Base-by-base conservation (phyloP, 106 monocot species). In the Dioscorea zingiberensis region DNA sequence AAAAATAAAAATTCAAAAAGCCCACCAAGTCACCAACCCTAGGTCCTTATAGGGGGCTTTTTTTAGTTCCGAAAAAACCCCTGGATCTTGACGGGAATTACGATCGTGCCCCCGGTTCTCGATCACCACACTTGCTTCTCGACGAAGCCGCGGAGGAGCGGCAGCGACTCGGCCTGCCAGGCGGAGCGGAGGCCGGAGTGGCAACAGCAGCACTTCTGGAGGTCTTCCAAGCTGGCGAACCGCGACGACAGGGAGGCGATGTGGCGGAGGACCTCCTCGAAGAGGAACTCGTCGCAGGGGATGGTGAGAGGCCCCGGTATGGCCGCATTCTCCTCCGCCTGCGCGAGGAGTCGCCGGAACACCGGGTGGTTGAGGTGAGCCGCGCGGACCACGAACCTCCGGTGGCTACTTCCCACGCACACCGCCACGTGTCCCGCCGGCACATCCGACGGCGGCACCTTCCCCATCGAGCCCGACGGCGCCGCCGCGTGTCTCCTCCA, bases 401-500 rank as follows among this genome's bases (percentile, higher is more conserved):
- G 71, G 7, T 48, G 53, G 27, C 48, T 29, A 21, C 45, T 64
- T 25, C 84, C 84, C 18, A 89, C 88, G 56, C 73, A 79, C 47
- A 89, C 78, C 18, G 81, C 88, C 18, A 89, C 75, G 73, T 85
- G 81, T 9, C 88, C 88, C 0, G 76, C 70, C 38, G 88, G 88
- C 6, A 89, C 88, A 59, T 81, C 77, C 1, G 73, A 0, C 55
- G 63, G 13, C 17, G 72, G 62, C 25, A 30, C 21, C 9, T 28
- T 38, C 24, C 44, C 47, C 1, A 51, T n/a, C n/a, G n/a, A n/a
- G n/a, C n/a, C n/a, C n/a, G n/a, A n/a, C n/a, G n/a, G n/a, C n/a
- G n/a, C n/a, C n/a, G 73, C 62, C 9, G 76, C 79, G 16, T 74
- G 27, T 21, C 30, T 23, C 30, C 81, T 27, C 87, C 87, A 84